Base-by-base conservation (phyloP, 2,329 filamentous ascomycete species). In the Acrodontium crateriforme region DNA sequence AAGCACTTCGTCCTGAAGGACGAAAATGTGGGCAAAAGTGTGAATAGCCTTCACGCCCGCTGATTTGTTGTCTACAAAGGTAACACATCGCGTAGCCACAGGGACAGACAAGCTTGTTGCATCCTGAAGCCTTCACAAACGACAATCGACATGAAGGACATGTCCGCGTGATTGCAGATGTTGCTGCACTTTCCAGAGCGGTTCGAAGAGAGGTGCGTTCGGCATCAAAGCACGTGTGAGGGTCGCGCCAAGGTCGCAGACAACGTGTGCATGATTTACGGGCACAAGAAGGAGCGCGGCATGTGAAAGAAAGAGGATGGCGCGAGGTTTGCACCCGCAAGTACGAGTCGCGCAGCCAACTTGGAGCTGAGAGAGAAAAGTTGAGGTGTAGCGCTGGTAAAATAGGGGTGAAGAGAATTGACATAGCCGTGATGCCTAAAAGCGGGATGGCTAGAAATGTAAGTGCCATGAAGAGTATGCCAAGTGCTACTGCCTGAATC, bases 61-160 rank as follows among this genome's bases (percentile, higher is more conserved):
- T 40, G 11, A 67, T 56, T n/a, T 60, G 56, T 22, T 55, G 49
- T 21, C 89, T 80, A 54, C 89, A 98, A 25, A 95, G 73, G 49
- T 98, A 98, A 53, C 89, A 98, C 87, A 95, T 95, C 43, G 80
- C 78, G 58, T 95, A 95, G 6, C 89, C 89, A 55, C 89, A 98
- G 10, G 84, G 75, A 50, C 89, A 95, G 5, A 83, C 87, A 21
- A 98, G 67, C 59, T 95, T 95, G 63, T 98, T 98, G 67, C 89
- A 98, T 45, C 89, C 89, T 15, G 77, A 75, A 5, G 74, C 78
- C 54, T 95, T 95, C 56, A 98, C 81, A 52, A 95, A 95, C 10
- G 77, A 81, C 7, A 85, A 81, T 42, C 81, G 78, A 62, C 89
- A 98, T 25, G 78, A 72, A 6, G 89, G 89, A 52, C 89, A 98